A percentile compares a stretch with the other conserved stretches of the same genome.
phyloP scores from a whole-genome alignment of 345 rosid species.

The Moringa oleifera region DNA sequence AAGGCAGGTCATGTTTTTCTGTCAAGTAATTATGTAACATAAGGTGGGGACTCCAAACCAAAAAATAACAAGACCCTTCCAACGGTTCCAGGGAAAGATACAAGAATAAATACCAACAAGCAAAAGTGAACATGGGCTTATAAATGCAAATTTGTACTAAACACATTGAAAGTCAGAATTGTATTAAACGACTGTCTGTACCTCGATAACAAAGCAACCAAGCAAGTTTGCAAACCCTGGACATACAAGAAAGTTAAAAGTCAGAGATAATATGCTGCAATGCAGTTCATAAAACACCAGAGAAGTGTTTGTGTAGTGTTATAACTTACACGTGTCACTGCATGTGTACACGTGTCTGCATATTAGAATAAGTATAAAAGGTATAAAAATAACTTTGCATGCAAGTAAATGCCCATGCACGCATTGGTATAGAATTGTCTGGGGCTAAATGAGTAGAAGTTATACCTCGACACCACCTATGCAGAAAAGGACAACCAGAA shows the following conservation, averaged over 20 bases:
- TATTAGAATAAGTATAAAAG: too few relatives aligned
- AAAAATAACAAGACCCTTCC: neutral
- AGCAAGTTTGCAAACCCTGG: constrained; percentile 99
- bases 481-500: constrained; percentile 95
- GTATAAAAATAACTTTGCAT: neutral
- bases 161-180: neutral
- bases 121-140: constrained; percentile 3
- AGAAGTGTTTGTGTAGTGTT: neutral
- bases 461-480: constrained; percentile 97
- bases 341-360: neutral
- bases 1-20: neutral
- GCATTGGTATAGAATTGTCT: neutral
- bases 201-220: constrained; percentile 85
- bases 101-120: constrained; percentile 8
- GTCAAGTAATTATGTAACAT: too few relatives aligned
- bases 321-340: constrained; percentile 10
- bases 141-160: neutral
- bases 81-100: neutral
- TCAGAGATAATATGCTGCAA: constrained; percentile 6
- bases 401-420: neutral
- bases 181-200: constrained; percentile 16
- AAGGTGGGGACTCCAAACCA: too few relatives aligned
- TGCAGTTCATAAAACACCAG: neutral
- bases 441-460: neutral
- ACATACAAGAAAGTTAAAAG: constrained; percentile 20